Evolutionary conservation across 2,329 filamentous ascomycete genomes (phyloP).

Genomic region (Knoxdaviesia capensis): DNA sequence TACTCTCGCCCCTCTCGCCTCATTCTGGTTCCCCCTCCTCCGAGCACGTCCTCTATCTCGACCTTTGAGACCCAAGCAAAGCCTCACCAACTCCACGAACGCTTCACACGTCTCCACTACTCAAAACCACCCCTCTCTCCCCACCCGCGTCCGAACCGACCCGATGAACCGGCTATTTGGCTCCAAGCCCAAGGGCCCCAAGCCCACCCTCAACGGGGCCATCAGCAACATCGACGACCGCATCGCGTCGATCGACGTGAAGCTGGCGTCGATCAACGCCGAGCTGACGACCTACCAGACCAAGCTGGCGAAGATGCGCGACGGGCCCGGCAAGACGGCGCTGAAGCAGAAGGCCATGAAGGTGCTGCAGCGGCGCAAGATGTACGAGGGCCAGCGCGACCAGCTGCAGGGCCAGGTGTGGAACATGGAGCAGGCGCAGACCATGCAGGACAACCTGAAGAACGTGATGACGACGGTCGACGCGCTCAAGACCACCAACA

Average conservation of each 20-base stretch:
- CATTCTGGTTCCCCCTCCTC: too few species aligned
- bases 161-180: slow-evolving; percentile 94
- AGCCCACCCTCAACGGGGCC: slow-evolving; percentile 69
- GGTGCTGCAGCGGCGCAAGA: slow-evolving; percentile 78
- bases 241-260: slow-evolving; percentile 78
- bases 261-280: slow-evolving; percentile 78
- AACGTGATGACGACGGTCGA: slow-evolving; percentile 98
- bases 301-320: slow-evolving; percentile 80
- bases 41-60: too few species aligned
- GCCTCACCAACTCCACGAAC: not conserved
- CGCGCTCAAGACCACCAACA: slow-evolving; percentile 92
- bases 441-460: slow-evolving; percentile 97
- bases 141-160: not conserved
- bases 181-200: slow-evolving; percentile 66
- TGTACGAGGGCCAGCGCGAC: slow-evolving; percentile 85
- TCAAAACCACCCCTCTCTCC: not conserved
- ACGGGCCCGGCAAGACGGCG: slow-evolving; percentile 80
- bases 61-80: not conserved
- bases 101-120: not conserved
- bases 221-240: slow-evolving; percentile 73
- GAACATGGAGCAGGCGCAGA: slow-evolving; percentile 98
- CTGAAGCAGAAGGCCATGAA: slow-evolving; percentile 91
- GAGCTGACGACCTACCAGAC: slow-evolving; percentile 77
- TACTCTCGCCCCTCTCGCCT: too few species aligned
- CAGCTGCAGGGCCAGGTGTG: slow-evolving; percentile 87